Evolutionary conservation across 768 basidiomycete genomes (phyloP), one percentile per base, ranked within the genome.

Genomic region (Mrakia blollopis): DNA sequence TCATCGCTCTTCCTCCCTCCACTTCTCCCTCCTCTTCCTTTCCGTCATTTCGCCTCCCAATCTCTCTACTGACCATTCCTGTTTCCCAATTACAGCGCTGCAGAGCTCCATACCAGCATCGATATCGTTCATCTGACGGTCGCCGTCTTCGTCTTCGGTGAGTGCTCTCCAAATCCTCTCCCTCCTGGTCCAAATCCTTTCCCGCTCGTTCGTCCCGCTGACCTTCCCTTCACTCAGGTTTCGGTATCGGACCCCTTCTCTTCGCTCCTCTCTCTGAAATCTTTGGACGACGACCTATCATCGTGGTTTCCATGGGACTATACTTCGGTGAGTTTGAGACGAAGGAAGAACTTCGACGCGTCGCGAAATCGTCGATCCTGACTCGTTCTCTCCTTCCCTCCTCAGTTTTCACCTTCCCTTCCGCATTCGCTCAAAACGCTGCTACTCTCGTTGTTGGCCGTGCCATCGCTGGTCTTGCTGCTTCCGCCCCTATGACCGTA

Each of bases 341-440:
- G 7, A n/a, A n/a, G n/a, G n/a, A n/a, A n/a, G n/a, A 14, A 7
- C 3, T 14, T 44, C 44, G 44, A 44, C 44, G 44, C 44, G 44
- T 44, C 11, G 11, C 7, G 44, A 6, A 11, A 44, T 9, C 37
- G n/a, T n/a, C 39, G 9, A 8, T 5, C 13, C 28, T 62, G 30
- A 62, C 30, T 44, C 11, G 3, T 25, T 14, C 41, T 50, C 25
- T 8, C 41, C 23, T n/a, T 8, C 4, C 13, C 61, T 25, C 18
- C 23, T n/a, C 37, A 65, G 50, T 83, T 69, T 83, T 83, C 80
- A 83, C 82, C 32, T 80, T 83, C 21, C 83, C 82, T 3, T 81
- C 78, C 41, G 82, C 82, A 0, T 77, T 83, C 18, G 80, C 83
- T 6, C 77, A 81, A 37, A 82, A 81, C 68, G 79, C 80, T 44